Percentiles rank a stretch among this genome's conserved stretches.
These are phyloP conservation scores for Lachnellula arida DNA, from an alignment of 2,329 filamentous ascomycete genomes.

Conservation along the genomic window DNA sequence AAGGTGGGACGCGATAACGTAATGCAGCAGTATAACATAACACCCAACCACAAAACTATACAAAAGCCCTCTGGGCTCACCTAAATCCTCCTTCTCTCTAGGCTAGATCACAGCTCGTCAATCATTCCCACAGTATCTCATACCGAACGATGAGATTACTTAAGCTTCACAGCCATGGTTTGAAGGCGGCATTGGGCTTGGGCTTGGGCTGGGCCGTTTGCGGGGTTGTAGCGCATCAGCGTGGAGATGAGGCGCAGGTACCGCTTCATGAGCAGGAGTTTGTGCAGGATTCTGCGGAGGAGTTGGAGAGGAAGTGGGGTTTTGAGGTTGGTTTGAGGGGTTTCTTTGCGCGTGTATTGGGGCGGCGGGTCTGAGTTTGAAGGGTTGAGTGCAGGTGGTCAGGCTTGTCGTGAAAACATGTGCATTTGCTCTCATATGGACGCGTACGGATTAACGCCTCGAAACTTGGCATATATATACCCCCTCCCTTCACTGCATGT, in stretches of 20 bases:
- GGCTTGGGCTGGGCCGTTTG: neutral
- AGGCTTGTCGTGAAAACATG: neutral
- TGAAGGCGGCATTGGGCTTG: neutral
- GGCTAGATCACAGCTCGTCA: neutral
- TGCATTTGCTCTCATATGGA: neutral
- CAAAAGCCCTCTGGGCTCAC: neutral
- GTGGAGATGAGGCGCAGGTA: conserved; percentile 30
- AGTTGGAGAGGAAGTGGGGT: conserved; percentile 54
- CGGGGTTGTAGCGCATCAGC: conserved; percentile 13
- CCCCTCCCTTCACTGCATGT: neutral
- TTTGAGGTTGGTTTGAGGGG: conserved; percentile 42
- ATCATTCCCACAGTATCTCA: neutral
- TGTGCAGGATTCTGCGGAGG: conserved; percentile 46
- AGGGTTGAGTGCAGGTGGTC: neutral
- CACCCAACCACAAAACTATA: neutral
- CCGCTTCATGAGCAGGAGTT: conserved; percentile 40
- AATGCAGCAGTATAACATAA: neutral
- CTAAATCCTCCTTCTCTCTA: neutral
- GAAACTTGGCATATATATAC: neutral
- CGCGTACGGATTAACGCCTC: neutral
- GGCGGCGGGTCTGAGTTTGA: neutral
- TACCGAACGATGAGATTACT: neutral
- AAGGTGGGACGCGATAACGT: neutral
- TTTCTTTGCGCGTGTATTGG: neutral
- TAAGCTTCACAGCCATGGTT: neutral